These are phyloP conservation scores for Paramecium bursaria DNA, from an alignment of 73 alveolate genomes.

Conservation along the genomic window DNA sequence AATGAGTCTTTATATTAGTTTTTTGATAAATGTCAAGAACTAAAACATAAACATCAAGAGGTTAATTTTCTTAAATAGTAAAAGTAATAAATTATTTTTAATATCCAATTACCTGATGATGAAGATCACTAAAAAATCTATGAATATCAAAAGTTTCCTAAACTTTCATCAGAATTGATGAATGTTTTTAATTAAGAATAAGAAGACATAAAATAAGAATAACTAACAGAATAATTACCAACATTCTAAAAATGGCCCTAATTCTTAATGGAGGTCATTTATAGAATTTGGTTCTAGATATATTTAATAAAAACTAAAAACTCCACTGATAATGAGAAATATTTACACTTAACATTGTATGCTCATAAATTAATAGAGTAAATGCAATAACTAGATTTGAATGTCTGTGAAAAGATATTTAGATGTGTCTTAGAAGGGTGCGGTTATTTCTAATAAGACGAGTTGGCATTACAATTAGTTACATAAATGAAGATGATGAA, in stretches of 20 bases:
- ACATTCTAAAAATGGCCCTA: conserved; percentile 54
- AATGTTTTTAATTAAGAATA: not conserved
- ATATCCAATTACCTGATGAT: conserved; percentile 34
- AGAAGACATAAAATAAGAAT: conserved; percentile 29
- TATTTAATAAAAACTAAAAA: conserved; percentile 34
- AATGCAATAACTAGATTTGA: conserved; percentile 24
- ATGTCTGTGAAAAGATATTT: conserved; percentile 53
- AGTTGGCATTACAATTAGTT: conserved; percentile 40
- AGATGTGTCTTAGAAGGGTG: conserved; percentile 63
- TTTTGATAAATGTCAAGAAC: conserved; percentile 47
- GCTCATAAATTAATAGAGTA: conserved; percentile 36
- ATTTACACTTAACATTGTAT: conserved; percentile 10
- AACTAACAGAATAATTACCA: conserved; percentile 8
- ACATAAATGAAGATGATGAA: conserved; percentile 59
- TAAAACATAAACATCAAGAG: not conserved
- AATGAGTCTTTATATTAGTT: conserved; percentile 51
- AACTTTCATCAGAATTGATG: conserved; percentile 29
- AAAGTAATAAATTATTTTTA: no score
- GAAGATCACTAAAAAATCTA: not conserved
- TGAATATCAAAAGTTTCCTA: conserved; percentile 60
- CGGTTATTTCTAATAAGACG: conserved; percentile 60
- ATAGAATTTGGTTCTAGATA: conserved; percentile 53
- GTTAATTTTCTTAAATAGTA: not conserved
- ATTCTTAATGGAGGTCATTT: conserved; percentile 38
- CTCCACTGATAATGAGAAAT: conserved; percentile 2